Base-by-base conservation (phyloP, 768 basidiomycete species). In the Saitozyma podzolica region DNA sequence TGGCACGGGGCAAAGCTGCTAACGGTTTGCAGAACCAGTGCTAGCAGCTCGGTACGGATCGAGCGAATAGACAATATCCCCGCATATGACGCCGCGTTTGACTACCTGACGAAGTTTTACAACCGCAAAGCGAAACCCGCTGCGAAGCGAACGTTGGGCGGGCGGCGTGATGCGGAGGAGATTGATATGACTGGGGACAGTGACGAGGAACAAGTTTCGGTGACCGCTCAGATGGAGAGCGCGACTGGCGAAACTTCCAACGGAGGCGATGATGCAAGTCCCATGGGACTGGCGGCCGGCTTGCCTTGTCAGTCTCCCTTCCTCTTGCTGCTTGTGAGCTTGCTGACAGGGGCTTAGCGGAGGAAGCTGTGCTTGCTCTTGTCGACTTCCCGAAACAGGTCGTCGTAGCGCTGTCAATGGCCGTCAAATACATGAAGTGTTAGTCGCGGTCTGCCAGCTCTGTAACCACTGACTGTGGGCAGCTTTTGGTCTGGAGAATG, bases 401-500 rank as follows among this genome's bases (percentile, higher is more conserved):
- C 9, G 71, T 79, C 0, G 48, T 73, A 8, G 72, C 75, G 1
- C 51, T 79, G 9, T 61, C 72, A 29, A 61, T 75, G 10, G 69
- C 70, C 10, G 63, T 80, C 14, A 64, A 73, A 37, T 67, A 80
- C 56, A 73, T 80, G 63, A 74, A 77, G 40, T 63, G 79, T 77
- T 20, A 45, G 73, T 62, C 2, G 13, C 3, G 29, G 20, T n/a
- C 9, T 37, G n/a, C 70, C 40, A 81, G 29, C 66, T 59, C 83
- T 83, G 63, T 82, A 77, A 51, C 82, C 82, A 62, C 37, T 14
- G 50, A 50, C 8, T 20, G 51, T 54, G 20, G 64, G 6, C 54
- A 48, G 82, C 82, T 0, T 97, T 93, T 80, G 85, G 83, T 41
- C 84, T 97, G 40, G 89, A 90, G 14, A 87, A 90, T 64, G 87